Percentiles rank a stretch among this genome's conserved stretches.
Conservation (phyloP, 176 grass and related monocot species). For the Thinopyrum elongatum region DNA sequence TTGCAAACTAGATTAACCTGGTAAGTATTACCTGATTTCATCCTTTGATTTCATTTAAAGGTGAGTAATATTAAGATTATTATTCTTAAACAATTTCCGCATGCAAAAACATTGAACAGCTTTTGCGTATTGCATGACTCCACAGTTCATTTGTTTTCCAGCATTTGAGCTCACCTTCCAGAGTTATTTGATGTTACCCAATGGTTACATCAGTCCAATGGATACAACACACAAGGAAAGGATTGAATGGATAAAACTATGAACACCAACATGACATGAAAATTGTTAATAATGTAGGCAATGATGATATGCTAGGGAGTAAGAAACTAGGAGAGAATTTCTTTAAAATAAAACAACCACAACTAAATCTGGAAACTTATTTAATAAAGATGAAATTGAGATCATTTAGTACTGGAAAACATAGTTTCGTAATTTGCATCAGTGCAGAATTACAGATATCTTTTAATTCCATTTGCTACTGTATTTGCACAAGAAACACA, state of each 20-base stretch:
- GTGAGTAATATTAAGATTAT: background rate
- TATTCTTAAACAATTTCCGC: background rate
- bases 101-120: background rate
- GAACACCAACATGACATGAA: background rate
- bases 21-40: background rate
- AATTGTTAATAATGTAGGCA: background rate
- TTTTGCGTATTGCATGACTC: background rate
- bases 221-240: background rate
- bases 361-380: background rate
- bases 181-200: background rate
- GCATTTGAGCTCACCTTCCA: background rate
- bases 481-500: background rate
- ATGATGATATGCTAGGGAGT: background rate
- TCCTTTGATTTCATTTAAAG: background rate
- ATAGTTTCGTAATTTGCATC: conserved; percentile 2
- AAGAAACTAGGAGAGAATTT: background rate
- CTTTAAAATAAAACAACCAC: background rate
- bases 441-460: background rate
- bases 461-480: conserved; percentile 4
- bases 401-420: background rate
- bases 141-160: background rate
- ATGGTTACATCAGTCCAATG: conserved; percentile 6
- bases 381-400: conserved; percentile 8
- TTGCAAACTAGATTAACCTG: background rate
- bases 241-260: background rate